Base-by-base conservation (phyloP, 345 rosid genomes). In the Psidium guajava region DNA sequence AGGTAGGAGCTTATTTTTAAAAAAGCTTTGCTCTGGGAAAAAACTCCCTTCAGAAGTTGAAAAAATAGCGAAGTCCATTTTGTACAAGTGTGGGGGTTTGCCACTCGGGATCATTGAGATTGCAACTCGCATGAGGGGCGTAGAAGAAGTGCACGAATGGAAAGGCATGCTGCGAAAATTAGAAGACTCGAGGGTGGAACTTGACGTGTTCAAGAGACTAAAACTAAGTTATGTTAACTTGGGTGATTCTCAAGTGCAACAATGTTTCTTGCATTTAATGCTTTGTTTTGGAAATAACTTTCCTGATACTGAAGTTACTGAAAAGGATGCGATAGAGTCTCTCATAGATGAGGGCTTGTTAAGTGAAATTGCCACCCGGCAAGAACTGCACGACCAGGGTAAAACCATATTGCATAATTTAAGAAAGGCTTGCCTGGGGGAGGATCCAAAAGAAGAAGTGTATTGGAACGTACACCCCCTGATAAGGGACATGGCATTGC, bases 261-360 rank as follows among this genome's bases (percentile, higher is more conserved):
- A 82, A 2, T 89, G 91, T 54, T 84, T 91, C 83, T 27, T 88
- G 15, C 83, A 80, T 69, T 87, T 86, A 44, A 87, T 88, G 8
- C 44, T 90, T 5, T 88, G 57, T 73, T 55, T 55, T 8, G 12
- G 12, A 55, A 1, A 54, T 2, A 1, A 54, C 24, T 0, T 20
- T 18, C 0, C 2, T 54, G 8, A n/a, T 6, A 54, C 2, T n/a
- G n/a, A n/a, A n/a, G n/a, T n/a, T n/a, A n/a, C 3, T 20, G 4
- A 18, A 22, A 2, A 55, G 5, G 85, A 81, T 3, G 15, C 90
- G 82, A 82, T 90, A 21, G 57, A 55, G 9, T 83, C 58, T 61
- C 54, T 73, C 73, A 86, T 89, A n/a, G 82, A 15, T 6, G 91
- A 87, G 82, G 92, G 86, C 4, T 21, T 89, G 42, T 2, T 89